Percentiles rank a stretch among this genome's conserved stretches.
These are phyloP conservation scores for Periconia digitata DNA, from an alignment of 2,329 filamentous ascomycete species.

Conservation along the genomic window DNA sequence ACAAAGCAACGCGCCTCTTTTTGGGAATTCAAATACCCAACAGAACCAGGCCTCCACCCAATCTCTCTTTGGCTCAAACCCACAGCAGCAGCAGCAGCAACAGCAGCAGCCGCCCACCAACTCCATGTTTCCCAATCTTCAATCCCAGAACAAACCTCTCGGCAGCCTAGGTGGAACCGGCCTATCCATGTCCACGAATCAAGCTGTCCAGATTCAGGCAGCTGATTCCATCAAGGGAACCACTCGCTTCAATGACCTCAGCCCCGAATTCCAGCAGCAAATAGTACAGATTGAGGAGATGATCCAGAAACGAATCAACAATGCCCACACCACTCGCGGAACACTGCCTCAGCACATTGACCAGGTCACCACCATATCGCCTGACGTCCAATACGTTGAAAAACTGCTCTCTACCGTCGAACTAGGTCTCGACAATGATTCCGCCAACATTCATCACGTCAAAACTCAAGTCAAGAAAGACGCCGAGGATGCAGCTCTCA, in stretches of 20 bases:
- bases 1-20: conserved; percentile 33
- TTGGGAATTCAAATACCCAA: conserved; percentile 30
- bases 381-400: conserved; percentile 65
- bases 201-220: conserved; percentile 29
- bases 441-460: conserved; percentile 59
- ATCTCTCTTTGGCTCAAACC: conserved; percentile 19
- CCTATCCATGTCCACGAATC: conserved; percentile 30
- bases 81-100: conserved; percentile 16
- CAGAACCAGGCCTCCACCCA: conserved; percentile 26
- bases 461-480: conserved; percentile 64
- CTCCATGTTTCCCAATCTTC: conserved; percentile 36
- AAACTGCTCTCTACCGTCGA: conserved; percentile 65
- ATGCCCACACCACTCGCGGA: conserved; percentile 72
- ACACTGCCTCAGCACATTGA: conserved; percentile 65
- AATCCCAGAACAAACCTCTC: conserved; percentile 28
- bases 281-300: conserved; percentile 77
- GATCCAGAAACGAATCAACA: conserved; percentile 76
- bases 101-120: conserved; percentile 27
- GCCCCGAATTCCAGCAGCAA: conserved; percentile 75
- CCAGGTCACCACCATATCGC: conserved; percentile 64
- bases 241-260: conserved; percentile 88
- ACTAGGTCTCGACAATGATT: conserved; percentile 64
- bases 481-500: conserved; percentile 68
- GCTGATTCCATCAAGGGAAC: conserved; percentile 74
- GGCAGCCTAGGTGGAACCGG: conserved; percentile 25